Evolutionary conservation across 1,139 yeast genomes (phyloP).

Genomic region (Geotrichum carabidarum): DNA sequence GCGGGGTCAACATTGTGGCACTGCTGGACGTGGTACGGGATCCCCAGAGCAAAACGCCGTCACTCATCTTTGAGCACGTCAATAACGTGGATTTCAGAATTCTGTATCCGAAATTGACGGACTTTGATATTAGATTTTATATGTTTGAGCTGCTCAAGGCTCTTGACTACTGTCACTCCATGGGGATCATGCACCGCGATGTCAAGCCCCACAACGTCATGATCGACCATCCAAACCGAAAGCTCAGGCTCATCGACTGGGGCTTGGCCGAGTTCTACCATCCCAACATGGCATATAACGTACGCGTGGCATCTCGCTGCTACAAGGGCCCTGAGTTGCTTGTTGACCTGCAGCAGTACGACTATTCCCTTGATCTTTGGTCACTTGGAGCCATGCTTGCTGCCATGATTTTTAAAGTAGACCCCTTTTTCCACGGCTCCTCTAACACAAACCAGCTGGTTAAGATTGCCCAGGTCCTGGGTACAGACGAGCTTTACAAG

Average conservation of each 20-base stretch:
- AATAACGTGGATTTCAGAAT: constrained; percentile 87
- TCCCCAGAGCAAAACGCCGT: constrained; percentile 86
- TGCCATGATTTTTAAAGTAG: constrained; percentile 92
- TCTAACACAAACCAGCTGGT: constrained; percentile 95
- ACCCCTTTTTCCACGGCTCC: constrained; percentile 95
- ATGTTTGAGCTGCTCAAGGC: constrained; percentile 86
- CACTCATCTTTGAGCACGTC: constrained; percentile 84
- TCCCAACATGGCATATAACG: constrained; percentile 90
- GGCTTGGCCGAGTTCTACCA: constrained; percentile 98
- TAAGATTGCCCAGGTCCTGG: constrained; percentile 88
- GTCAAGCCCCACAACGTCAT: constrained; percentile 97
- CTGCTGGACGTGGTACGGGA: constrained; percentile 86
- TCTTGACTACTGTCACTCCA: constrained; percentile 87
- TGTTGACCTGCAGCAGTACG: constrained; percentile 90
- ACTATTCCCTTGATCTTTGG: constrained; percentile 94
- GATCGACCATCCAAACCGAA: constrained; percentile 81
- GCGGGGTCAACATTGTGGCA: constrained; percentile 79
- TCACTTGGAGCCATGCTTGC: constrained; percentile 96
- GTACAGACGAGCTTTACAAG: constrained; percentile 73
- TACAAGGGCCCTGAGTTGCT: constrained; percentile 96
- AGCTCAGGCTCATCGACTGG: constrained; percentile 89
- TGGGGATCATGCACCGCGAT: constrained; percentile 98
- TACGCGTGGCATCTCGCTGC: constrained; percentile 95
- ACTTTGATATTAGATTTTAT: constrained; percentile 78
- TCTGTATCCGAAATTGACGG: constrained; percentile 83